These are phyloP conservation scores for Eucommia ulmoides DNA, from an alignment of 257 asterid genomes.

Conservation along the genomic window DNA sequence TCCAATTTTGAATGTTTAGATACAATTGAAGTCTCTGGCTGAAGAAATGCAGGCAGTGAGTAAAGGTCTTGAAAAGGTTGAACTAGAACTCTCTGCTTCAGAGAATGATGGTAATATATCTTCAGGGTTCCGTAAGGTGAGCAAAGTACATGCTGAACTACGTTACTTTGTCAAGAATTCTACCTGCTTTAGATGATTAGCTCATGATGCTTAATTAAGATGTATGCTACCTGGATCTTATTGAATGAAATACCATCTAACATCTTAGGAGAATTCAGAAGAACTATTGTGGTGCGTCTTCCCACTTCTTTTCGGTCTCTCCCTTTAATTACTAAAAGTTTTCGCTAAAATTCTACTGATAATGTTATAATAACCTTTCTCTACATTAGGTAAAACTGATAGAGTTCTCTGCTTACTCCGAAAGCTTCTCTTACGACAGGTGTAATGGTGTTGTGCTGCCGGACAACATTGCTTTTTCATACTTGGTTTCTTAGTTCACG, in stretches of 20 bases:
- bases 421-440: not conserved
- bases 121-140: conserved; percentile 79
- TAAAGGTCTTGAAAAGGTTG: conserved; percentile 97
- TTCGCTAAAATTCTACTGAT: too few relatives aligned
- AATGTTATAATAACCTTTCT: too few relatives aligned
- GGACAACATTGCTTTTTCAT: not conserved
- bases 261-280: too few relatives aligned
- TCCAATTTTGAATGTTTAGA: conserved; percentile 25
- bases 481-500: not conserved
- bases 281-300: too few relatives aligned
- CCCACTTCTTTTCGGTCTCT: too few relatives aligned
- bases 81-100: conserved; percentile 79
- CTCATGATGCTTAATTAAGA: not conserved
- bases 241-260: too few relatives aligned
- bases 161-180: conserved; percentile 3
- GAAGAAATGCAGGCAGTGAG: conserved; percentile 99
- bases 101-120: conserved; percentile 88
- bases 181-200: not conserved
- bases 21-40: conserved; percentile 90
- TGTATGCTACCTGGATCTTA: too few relatives aligned
- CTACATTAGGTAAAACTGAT: too few relatives aligned
- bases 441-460: not conserved
- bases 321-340: too few relatives aligned
- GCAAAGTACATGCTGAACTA: conserved; percentile 8
- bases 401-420: not conserved